Conservation (phyloP, 2,329 filamentous ascomycete species). For the Trichoderma hamatum region DNA sequence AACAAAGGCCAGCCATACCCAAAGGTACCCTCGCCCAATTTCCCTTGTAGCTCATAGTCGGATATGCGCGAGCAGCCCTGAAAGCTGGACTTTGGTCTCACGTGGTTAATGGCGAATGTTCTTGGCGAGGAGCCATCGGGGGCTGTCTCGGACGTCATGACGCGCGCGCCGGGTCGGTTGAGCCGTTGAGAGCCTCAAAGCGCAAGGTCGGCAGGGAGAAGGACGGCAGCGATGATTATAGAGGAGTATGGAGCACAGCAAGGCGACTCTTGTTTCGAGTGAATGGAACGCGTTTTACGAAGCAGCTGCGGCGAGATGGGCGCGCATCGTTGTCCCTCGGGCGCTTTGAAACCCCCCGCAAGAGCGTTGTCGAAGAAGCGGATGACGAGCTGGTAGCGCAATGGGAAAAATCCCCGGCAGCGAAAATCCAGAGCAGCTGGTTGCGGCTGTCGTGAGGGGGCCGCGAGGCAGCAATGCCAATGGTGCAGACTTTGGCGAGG, state of each 20-base stretch:
- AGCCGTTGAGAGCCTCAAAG: background rate
- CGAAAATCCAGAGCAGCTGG: background rate
- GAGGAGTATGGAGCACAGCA: background rate
- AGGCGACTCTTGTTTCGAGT: background rate
- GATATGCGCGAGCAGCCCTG: constrained; percentile 80
- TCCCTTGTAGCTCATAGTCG: constrained; percentile 78
- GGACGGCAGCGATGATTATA: background rate
- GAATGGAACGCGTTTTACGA: constrained; percentile 23
- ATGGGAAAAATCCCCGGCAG: background rate
- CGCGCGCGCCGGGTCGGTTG: constrained; percentile 7
- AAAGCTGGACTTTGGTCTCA: constrained; percentile 65
- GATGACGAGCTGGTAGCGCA: background rate
- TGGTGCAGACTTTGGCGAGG: background rate
- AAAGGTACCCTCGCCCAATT: constrained; percentile 94
- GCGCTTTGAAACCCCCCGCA: background rate
- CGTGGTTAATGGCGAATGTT: constrained; percentile 59
- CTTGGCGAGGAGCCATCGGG: constrained; percentile 54
- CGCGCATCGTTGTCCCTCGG: constrained; percentile 25
- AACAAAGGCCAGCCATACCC: constrained; percentile 59
- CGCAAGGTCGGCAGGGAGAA: background rate
- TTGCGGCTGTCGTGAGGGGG: background rate
- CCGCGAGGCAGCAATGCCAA: background rate
- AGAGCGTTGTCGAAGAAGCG: background rate
- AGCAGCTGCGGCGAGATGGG: constrained; percentile 18
- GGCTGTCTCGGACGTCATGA: constrained; percentile 40